phyloP scores from a whole-genome alignment of 805 yeast genomes.

The Wickerhamiella hasegawae region DNA sequence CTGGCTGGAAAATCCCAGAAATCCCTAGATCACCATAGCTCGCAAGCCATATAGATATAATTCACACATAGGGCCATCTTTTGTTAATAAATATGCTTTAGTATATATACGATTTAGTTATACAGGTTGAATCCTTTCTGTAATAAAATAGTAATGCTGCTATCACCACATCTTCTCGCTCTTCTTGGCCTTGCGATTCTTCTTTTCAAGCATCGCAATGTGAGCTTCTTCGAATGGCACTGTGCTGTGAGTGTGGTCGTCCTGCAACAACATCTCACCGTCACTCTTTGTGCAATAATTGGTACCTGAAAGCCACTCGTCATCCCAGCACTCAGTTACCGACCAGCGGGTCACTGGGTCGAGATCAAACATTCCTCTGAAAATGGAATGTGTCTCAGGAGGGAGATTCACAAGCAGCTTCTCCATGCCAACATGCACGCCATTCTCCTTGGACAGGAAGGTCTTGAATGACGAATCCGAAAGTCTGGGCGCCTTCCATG shows the following conservation, averaged over 20 bases:
- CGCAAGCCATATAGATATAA: too few relatives aligned
- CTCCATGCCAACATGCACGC: constrained; percentile 37
- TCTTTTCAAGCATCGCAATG: constrained; percentile 81
- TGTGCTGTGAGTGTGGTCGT: constrained; percentile 66
- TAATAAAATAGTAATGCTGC: too few relatives aligned
- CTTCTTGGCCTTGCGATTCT: constrained; percentile 36
- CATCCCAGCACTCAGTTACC: constrained; percentile 39
- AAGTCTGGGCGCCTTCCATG: constrained; percentile 83
- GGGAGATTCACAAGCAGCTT: constrained; percentile 60
- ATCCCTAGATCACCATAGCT: too few relatives aligned
- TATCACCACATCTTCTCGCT: constrained; percentile 27
- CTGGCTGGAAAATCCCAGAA: too few relatives aligned
- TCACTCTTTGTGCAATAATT: constrained; percentile 45
- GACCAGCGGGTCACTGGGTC: constrained; percentile 43
- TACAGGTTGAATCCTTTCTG: too few relatives aligned
- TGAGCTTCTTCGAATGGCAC: constrained; percentile 93
- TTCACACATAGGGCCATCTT: too few relatives aligned
- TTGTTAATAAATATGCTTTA: too few relatives aligned
- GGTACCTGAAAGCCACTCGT: constrained; percentile 42
- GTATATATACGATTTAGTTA: too few relatives aligned
- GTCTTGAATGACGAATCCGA: constrained; percentile 70
- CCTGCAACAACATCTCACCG: constrained; percentile 26
- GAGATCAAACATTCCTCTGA: constrained; percentile 51
- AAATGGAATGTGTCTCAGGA: constrained; percentile 40
- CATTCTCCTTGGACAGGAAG: constrained; percentile 32